These are phyloP conservation scores for Parathielavia hyrcaniae DNA, from an alignment of 495 filamentous ascomycete genomes.

Conservation along the genomic window DNA sequence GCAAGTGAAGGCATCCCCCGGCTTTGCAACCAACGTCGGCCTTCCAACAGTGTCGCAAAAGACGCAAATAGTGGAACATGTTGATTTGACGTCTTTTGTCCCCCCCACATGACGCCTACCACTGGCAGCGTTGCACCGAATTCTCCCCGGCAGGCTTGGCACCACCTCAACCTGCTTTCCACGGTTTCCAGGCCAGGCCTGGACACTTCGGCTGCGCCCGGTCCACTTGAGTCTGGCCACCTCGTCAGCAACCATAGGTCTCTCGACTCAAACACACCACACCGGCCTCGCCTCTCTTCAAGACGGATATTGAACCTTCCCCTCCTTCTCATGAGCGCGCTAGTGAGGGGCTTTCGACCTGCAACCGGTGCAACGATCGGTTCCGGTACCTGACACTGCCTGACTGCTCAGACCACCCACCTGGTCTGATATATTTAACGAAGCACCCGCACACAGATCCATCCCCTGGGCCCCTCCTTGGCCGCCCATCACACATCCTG, in stretches of 20 bases:
- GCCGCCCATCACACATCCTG: background rate
- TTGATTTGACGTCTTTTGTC: conserved; percentile 1
- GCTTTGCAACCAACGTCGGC: no score
- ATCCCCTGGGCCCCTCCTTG: background rate
- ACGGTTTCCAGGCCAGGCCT: background rate
- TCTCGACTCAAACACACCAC: conserved; percentile 1
- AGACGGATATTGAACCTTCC: conserved; percentile 9
- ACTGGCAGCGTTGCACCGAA: background rate
- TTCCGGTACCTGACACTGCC: conserved; percentile 27
- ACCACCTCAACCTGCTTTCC: background rate
- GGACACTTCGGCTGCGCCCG: background rate
- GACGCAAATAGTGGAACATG: no score
- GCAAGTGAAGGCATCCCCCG: no score
- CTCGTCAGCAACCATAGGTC: conserved; percentile 7
- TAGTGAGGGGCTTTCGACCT: conserved; percentile 31
- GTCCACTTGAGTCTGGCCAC: conserved; percentile 3
- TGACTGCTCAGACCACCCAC: background rate
- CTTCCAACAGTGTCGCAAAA: no score
- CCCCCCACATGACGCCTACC: background rate
- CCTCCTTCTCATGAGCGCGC: conserved; percentile 32
- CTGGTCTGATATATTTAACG: conserved; percentile 14
- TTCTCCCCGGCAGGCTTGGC: conserved; percentile 5
- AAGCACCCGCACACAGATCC: background rate
- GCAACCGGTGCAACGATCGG: conserved; percentile 17
- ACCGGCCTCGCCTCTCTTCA: background rate